These are phyloP conservation scores for Tetradesmus lagerheimii DNA, from an alignment of 139 green algal genomes.

Conservation along the genomic window DNA sequence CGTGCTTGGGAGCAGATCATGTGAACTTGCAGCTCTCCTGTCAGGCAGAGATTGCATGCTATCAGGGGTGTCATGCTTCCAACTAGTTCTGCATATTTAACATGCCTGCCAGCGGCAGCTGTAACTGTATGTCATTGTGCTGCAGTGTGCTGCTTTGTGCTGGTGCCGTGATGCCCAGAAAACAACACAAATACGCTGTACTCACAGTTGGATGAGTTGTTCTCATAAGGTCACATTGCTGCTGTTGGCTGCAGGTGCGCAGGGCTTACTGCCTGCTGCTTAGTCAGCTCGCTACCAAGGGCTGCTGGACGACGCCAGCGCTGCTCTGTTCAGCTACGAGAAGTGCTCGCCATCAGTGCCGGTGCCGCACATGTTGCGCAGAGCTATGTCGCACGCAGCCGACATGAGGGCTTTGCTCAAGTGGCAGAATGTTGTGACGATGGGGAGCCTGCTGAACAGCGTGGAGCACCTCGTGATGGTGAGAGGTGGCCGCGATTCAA, in stretches of 20 bases:
- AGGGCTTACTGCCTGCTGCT: background rate
- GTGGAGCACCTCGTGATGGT: background rate
- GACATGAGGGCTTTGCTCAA: background rate
- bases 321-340: background rate
- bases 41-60: no score
- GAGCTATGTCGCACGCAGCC: background rate
- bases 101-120: no score
- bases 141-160: no score
- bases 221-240: no score
- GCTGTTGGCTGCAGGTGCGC: background rate
- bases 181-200: background rate
- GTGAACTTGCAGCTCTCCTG: no score
- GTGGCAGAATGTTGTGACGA: background rate
- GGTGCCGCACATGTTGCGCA: background rate
- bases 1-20: no score
- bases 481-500: no score
- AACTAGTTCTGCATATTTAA: no score
- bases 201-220: no score
- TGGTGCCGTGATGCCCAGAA: background rate
- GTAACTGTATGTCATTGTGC: no score
- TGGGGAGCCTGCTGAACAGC: background rate
- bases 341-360: background rate
- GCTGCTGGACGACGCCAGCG: background rate
- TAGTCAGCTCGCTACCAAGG: background rate
- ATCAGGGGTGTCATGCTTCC: no score